A percentile compares a stretch with the other conserved stretches of the same genome.
These are phyloP conservation scores for Candida golubevii DNA, from an alignment of 805 yeast species.

Conservation along the genomic window DNA sequence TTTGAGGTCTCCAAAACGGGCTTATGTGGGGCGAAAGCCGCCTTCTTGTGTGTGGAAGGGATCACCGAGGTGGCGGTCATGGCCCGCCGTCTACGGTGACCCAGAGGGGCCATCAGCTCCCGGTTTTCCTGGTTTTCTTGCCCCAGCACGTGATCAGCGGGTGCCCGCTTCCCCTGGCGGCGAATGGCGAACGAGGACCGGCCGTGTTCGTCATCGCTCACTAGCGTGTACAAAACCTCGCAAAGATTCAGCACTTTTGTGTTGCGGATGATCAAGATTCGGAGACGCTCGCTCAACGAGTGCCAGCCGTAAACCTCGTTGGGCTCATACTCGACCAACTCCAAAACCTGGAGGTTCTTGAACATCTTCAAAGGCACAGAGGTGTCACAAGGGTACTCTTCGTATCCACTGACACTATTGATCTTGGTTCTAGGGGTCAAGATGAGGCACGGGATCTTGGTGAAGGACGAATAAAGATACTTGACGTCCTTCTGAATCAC, in stretches of 20 bases:
- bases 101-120: not conserved
- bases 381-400: conserved; percentile 69
- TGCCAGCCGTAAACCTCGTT: conserved; percentile 68
- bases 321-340: conserved; percentile 56
- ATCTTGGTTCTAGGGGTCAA: conserved; percentile 58
- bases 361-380: conserved; percentile 60
- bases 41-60: not conserved
- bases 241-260: conserved; percentile 47
- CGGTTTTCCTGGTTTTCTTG: not conserved
- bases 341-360: conserved; percentile 59
- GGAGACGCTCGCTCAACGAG: conserved; percentile 46
- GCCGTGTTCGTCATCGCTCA: conserved; percentile 49
- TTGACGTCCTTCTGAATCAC: conserved; percentile 47
- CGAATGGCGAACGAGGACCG: conserved; percentile 29
- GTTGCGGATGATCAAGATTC: conserved; percentile 52
- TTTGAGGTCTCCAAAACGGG: not conserved
- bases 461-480: conserved; percentile 58
- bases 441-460: conserved; percentile 60
- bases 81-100: conserved; percentile 10
- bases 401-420: conserved; percentile 54
- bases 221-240: conserved; percentile 49
- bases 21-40: not conserved
- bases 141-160: not conserved
- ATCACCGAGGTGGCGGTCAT: conserved; percentile 10
- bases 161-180: conserved; percentile 19